A percentile compares a stretch with the other conserved stretches of the same genome.
Conservation (phyloP, 2,329 filamentous ascomycete species). For the Aspergillus nomiae region DNA sequence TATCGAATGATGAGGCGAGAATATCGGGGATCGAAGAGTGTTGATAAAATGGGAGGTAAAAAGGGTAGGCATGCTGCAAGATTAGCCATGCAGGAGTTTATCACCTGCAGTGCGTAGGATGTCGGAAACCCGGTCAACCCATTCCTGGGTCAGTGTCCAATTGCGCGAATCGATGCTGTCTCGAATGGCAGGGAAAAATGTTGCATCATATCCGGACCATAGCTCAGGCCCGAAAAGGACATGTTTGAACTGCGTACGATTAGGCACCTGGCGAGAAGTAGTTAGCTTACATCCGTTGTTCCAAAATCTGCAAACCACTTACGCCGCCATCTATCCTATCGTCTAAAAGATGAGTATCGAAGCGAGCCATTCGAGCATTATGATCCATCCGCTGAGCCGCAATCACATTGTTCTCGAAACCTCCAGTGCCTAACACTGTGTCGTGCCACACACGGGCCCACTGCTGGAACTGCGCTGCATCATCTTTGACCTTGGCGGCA, state of each 20-base stretch:
- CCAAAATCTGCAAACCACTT: slow-evolving; percentile 47
- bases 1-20: neutral
- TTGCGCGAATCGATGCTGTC: slow-evolving; percentile 74
- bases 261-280: slow-evolving; percentile 63
- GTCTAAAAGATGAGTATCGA: slow-evolving; percentile 84
- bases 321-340: slow-evolving; percentile 71
- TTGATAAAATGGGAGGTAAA: neutral
- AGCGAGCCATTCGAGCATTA: slow-evolving; percentile 75
- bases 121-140: slow-evolving; percentile 70
- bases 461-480: slow-evolving; percentile 66
- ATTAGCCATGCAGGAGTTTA: slow-evolving; percentile 42
- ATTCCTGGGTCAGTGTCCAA: slow-evolving; percentile 67
- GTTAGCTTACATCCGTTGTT: slow-evolving; percentile 12
- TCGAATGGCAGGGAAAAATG: slow-evolving; percentile 79
- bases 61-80: slow-evolving; percentile 12
- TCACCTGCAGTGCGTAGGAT: slow-evolving; percentile 66
- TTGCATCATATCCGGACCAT: slow-evolving; percentile 70
- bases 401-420: slow-evolving; percentile 73
- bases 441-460: slow-evolving; percentile 81
- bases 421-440: slow-evolving; percentile 68
- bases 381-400: slow-evolving; percentile 70
- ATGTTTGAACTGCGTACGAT: slow-evolving; percentile 91
- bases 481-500: slow-evolving; percentile 59
- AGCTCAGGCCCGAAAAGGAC: slow-evolving; percentile 81
- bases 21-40: neutral